Base-by-base conservation (phyloP, 129 eudicot species). In the Deinandra increscens region DNA sequence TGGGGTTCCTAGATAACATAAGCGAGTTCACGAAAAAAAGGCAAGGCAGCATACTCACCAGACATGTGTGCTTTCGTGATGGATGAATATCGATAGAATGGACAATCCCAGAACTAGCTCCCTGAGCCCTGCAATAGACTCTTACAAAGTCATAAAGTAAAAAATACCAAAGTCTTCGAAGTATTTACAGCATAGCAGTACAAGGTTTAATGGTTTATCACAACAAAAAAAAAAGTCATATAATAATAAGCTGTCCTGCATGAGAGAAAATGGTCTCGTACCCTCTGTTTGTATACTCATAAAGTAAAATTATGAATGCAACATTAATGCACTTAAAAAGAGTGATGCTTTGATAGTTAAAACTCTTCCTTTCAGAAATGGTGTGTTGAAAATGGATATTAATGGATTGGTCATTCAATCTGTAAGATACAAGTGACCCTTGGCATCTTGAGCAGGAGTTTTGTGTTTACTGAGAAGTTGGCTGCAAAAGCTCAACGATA, bases 11-110 rank as follows among this genome's bases (percentile, higher is more conserved):
- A 56, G 15, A 41, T 45, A 19, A 78, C 9, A 12, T 43, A n/a
- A 7, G 51, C 58, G 54, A 36, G 60, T 33, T 64, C 19, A 75
- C 22, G 37, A 17, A 29, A 53, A 53, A 65, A 46, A 19, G 14
- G 54, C 19, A 64, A 68, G 66, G 67, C 23, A 19, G 67, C 41
- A 41, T 67, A 34, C 91, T 80, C 74, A 92, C 98, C 72, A 92
- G 55, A 75, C 98, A 92, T 9, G 91, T 88, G 80, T 92, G 98
- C 70, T 92, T 92, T 53, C 98, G 80, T 49, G 96, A 92, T 39
- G 91, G 91, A 85, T 88, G 98, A 49, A 92, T 81, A 70, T 92
- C 98, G 72, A 92, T 69, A 44, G 96, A 92, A 66, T 92, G 96
- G 19, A 92, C 84, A 70, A 92, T 67, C 62, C 98, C 98, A 34